A percentile compares a stretch with the other conserved stretches of the same genome.
Evolutionary conservation across 345 rosid genomes (phyloP).

Genomic region (Arabidopsis thaliana): TAIR10.1 NC_003074.8:17630501-17631000

Average conservation of each 20-base stretch:
- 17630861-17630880: conserved; percentile 7
- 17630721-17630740: conserved; percentile 79
- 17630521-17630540: conserved; percentile 69
- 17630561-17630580: conserved; percentile 66
- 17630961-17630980: conserved; percentile 58
- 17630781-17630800: conserved; percentile 48
- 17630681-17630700: conserved; percentile 4
- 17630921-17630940: conserved; percentile 43
- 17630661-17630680: conserved; percentile 9
- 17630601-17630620: conserved; percentile 63
- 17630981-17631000: conserved; percentile 67
- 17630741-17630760: conserved; percentile 60
- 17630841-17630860: conserved; percentile 48
- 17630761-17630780: conserved; percentile 90
- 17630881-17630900: conserved; percentile 7
- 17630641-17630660: conserved; percentile 57
- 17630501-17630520: conserved; percentile 20
- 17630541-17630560: conserved; percentile 70
- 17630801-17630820: conserved; percentile 55
- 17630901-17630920: conserved; percentile 7
- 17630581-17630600: conserved; percentile 69
- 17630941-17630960: conserved; percentile 85
- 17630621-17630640: conserved; percentile 74
- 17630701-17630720: conserved; percentile 58
- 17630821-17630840: conserved; percentile 79